Conservation (phyloP, 2,329 filamentous ascomycete species). For the Epichloe bromicola region DNA sequence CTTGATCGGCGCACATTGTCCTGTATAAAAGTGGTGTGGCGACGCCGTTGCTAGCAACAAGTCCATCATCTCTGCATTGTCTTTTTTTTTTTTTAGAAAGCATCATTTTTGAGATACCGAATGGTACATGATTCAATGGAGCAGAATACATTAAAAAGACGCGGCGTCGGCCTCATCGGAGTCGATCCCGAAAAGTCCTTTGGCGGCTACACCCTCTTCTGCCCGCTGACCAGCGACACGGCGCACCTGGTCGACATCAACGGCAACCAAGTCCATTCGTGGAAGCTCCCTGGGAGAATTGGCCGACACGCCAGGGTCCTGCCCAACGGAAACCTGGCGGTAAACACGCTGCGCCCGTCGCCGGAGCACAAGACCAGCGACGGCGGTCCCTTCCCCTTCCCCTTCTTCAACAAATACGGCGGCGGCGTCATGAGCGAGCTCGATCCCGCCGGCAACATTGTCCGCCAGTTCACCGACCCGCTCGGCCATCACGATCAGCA, state of each 20-base stretch:
- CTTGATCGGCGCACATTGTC: background rate
- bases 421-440: slow-evolving; percentile 18
- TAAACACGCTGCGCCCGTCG: slow-evolving; percentile 14
- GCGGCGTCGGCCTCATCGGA: slow-evolving; percentile 16
- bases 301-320: slow-evolving; percentile 16
- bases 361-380: slow-evolving; percentile 9
- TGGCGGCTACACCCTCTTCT: slow-evolving; percentile 18
- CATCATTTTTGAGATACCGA: too few species aligned
- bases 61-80: background rate
- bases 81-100: too few species aligned
- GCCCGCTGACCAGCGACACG: slow-evolving; percentile 14
- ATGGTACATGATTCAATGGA: slow-evolving; percentile 10
- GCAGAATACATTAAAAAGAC: slow-evolving; percentile 18
- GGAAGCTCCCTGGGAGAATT: slow-evolving; percentile 17
- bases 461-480: slow-evolving; percentile 15
- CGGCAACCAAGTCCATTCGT: slow-evolving; percentile 15
- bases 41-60: background rate
- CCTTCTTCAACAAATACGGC: slow-evolving; percentile 19
- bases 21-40: background rate
- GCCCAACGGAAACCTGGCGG: slow-evolving; percentile 17
- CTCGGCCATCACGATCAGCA: slow-evolving; percentile 18
- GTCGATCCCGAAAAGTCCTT: slow-evolving; percentile 14
- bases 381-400: slow-evolving; percentile 14
- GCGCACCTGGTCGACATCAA: slow-evolving; percentile 17
- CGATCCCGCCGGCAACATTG: slow-evolving; percentile 11